These are phyloP conservation scores for Linnemannia schmuckeri DNA, from an alignment of 192 early-diverging fungal species.

Conservation along the genomic window DNA sequence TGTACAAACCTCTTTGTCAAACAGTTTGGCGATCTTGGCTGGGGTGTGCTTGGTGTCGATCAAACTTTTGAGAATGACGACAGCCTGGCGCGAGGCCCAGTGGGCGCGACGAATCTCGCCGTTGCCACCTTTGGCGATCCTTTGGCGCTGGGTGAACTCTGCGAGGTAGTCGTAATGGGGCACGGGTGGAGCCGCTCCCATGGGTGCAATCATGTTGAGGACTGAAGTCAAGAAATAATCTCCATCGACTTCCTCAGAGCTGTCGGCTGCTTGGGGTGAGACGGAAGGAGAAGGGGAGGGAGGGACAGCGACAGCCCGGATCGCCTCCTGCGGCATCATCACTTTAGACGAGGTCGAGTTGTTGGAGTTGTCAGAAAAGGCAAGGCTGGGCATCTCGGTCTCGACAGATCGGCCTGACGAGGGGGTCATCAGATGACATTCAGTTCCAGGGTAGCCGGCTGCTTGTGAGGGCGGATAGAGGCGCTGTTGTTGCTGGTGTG, in stretches of 20 bases:
- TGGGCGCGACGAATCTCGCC: constrained; percentile 41
- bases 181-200: constrained; percentile 12
- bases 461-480: not conserved
- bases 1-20: constrained; percentile 51
- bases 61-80: constrained; percentile 47
- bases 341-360: constrained; percentile 23
- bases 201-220: constrained; percentile 43
- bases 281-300: constrained; percentile 28
- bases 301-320: not conserved
- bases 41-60: constrained; percentile 37
- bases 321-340: constrained; percentile 1
- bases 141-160: constrained; percentile 39
- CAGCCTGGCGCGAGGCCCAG: constrained; percentile 23
- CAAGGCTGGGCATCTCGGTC: constrained; percentile 51
- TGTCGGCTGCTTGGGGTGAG: constrained; percentile 15
- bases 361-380: constrained; percentile 23
- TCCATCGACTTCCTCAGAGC: not conserved
- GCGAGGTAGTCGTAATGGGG: constrained; percentile 26
- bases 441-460: not conserved
- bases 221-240: constrained; percentile 46
- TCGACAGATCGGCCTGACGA: constrained; percentile 21
- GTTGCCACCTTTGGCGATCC: constrained; percentile 47
- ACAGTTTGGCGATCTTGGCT: constrained; percentile 37
- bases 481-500: constrained; percentile 27
- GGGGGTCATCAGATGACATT: constrained; percentile 34